These are phyloP conservation scores for Tripterygium wilfordii DNA, from an alignment of 177 flowering plant species.

Conservation along the genomic window DNA sequence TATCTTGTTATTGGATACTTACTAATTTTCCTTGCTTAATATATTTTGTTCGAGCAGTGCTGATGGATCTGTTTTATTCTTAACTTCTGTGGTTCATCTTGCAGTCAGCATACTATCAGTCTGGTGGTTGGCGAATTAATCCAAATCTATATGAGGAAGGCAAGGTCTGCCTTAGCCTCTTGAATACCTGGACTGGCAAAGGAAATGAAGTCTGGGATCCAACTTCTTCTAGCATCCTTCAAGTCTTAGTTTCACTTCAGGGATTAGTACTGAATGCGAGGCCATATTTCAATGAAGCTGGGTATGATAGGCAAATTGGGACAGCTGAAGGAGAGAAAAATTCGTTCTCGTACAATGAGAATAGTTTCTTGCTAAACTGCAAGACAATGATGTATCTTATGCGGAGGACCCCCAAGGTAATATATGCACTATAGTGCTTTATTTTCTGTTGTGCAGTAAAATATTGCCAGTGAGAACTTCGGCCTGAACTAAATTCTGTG, in stretches of 20 bases:
- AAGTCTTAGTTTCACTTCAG: conserved; percentile 96
- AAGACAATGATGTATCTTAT: conserved; percentile 87
- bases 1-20: too few species aligned
- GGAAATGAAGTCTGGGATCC: conserved; percentile 99
- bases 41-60: too few species aligned
- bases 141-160: conserved; percentile 99
- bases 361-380: conserved; percentile 86
- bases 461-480: too few species aligned
- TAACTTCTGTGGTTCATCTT: conserved; percentile 17
- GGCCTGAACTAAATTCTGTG: too few species aligned
- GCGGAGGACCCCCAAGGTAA: conserved; percentile 90
- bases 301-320: conserved; percentile 96
- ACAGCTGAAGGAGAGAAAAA: conserved; percentile 99
- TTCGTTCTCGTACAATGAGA: conserved; percentile 93
- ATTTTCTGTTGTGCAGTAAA: too few species aligned
- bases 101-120: conserved; percentile 95
- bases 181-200: conserved; percentile 97
- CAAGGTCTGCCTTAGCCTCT: conserved; percentile 94
- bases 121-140: conserved; percentile 97
- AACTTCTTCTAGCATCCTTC: conserved; percentile 92
- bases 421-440: too few species aligned
- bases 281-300: conserved; percentile 99
- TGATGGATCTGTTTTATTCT: too few species aligned
- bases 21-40: too few species aligned
- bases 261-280: conserved; percentile 89